phyloP scores from a whole-genome alignment of 148 eudicot genomes.

The Vaccinium corymbosum region DNA sequence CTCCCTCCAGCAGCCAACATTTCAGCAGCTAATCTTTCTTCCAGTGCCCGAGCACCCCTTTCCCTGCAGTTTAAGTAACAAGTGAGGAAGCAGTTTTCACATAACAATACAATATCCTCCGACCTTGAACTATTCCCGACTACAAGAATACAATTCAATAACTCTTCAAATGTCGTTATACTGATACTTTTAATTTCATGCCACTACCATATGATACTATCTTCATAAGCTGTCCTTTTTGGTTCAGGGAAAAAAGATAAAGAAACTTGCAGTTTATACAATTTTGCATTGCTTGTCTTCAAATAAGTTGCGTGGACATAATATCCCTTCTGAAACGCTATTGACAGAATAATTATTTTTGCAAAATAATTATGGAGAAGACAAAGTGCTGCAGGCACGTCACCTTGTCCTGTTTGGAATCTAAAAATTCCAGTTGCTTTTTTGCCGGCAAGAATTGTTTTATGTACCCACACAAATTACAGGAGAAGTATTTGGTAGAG shows the following conservation, averaged over 20 bases:
- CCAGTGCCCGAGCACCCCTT: constrained; percentile 95
- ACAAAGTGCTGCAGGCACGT: background rate
- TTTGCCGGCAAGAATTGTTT: background rate
- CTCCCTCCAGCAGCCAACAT: constrained; percentile 50
- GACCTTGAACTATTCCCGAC: background rate
- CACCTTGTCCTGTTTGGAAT: background rate
- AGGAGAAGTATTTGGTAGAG: background rate
- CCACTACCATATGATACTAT: background rate
- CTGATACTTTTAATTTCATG: background rate
- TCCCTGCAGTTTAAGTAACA: constrained; percentile 51
- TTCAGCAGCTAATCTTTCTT: constrained; percentile 90
- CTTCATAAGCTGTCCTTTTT: background rate
- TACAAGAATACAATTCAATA: background rate
- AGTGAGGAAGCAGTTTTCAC: background rate
- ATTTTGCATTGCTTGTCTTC: background rate
- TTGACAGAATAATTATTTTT: background rate
- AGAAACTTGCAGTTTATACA: background rate
- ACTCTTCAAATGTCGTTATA: background rate
- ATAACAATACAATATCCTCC: background rate
- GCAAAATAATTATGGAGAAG: background rate
- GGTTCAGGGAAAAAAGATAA: background rate
- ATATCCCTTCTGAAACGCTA: background rate
- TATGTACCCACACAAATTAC: background rate
- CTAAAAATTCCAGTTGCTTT: background rate
- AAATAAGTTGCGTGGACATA: background rate